Evolutionary conservation across 2,329 filamentous ascomycete genomes (phyloP).

Genomic region (Daldinia sp.): DNA sequence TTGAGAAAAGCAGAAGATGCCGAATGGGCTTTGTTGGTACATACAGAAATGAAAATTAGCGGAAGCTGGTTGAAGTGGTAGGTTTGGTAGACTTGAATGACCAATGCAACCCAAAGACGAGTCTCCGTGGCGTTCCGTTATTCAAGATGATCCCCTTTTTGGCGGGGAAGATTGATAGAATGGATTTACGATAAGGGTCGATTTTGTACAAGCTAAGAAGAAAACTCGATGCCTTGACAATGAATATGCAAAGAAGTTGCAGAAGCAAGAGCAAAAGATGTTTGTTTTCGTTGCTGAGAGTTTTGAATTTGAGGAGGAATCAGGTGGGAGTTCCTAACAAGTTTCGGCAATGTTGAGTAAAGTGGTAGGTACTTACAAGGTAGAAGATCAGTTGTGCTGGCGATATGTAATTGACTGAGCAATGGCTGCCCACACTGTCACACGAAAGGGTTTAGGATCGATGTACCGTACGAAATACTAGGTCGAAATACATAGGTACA

Average conservation of each 20-base stretch:
- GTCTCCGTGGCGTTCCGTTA: conserved; percentile 25
- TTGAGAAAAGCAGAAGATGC: conserved; percentile 3
- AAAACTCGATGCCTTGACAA: conserved; percentile 17
- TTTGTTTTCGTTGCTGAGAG: conserved; percentile 13
- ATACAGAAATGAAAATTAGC: conserved; percentile 26
- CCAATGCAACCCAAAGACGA: conserved; percentile 33
- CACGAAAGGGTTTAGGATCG: conserved; percentile 13
- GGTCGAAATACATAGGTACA: conserved; percentile 8
- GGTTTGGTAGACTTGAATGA: conserved; percentile 31
- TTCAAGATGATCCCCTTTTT: conserved; percentile 29
- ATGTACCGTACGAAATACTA: conserved; percentile 22
- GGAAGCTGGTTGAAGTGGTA: conserved; percentile 14
- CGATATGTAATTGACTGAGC: conserved; percentile 41
- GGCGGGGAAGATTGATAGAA: conserved; percentile 6
- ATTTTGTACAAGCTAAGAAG: conserved; percentile 11
- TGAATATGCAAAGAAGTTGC: conserved; percentile 29
- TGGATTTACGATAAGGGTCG: conserved; percentile 2
- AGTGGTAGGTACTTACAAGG: conserved; percentile 33
- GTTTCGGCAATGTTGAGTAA: conserved; percentile 31
- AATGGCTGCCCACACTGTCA: conserved; percentile 27
- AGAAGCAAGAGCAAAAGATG: conserved; percentile 20
- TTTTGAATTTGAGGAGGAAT: conserved; percentile 20
- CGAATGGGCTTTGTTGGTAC: conserved; percentile 14
- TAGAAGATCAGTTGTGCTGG: conserved; percentile 37
- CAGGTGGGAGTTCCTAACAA: conserved; percentile 28